Conservation (phyloP, 2,329 filamentous ascomycete species). For the Mariannaea elegans region DNA sequence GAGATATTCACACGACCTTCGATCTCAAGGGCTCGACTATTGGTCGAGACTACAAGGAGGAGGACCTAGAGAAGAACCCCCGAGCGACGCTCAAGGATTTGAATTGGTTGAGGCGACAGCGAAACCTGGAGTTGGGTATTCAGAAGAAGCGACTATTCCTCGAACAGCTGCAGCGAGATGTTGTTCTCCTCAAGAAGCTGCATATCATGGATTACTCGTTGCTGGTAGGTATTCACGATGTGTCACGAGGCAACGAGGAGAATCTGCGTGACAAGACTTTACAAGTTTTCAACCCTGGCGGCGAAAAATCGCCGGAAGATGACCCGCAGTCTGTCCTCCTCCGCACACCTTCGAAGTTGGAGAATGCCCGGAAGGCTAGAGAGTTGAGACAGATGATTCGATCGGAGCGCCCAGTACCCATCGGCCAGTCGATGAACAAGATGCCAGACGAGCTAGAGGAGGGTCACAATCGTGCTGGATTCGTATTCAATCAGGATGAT, state of each 20-base stretch:
- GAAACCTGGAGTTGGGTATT: conserved; percentile 87
- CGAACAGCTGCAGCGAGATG: conserved; percentile 87
- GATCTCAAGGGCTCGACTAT: conserved; percentile 97
- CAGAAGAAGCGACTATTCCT: conserved; percentile 89
- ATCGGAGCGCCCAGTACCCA: conserved; percentile 90
- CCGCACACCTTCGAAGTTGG: conserved; percentile 91
- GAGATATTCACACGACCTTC: conserved; percentile 96
- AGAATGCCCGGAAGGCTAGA: conserved; percentile 88
- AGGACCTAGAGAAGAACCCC: conserved; percentile 87
- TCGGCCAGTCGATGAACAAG: conserved; percentile 81
- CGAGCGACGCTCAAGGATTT: conserved; percentile 94
- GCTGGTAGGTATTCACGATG: conserved; percentile 91
- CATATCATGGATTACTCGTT: conserved; percentile 99
- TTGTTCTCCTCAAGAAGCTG: conserved; percentile 83
- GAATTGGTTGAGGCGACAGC: conserved; percentile 90
- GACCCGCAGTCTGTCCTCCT: conserved; percentile 74
- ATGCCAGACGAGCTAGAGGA: conserved; percentile 92
- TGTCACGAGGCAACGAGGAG: conserved; percentile 91
- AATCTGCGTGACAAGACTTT: conserved; percentile 90
- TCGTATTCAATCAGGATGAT: conserved; percentile 93
- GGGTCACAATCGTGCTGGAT: conserved; percentile 72
- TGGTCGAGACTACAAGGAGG: conserved; percentile 89
- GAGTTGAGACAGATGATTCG: conserved; percentile 94
- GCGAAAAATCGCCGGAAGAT: conserved; percentile 65
- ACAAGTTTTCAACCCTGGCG: conserved; percentile 91